Evolutionary conservation across 805 yeast species (phyloP), one percentile per base, ranked within the genome.

Genomic region (Saccharomycopsis malanga): DNA sequence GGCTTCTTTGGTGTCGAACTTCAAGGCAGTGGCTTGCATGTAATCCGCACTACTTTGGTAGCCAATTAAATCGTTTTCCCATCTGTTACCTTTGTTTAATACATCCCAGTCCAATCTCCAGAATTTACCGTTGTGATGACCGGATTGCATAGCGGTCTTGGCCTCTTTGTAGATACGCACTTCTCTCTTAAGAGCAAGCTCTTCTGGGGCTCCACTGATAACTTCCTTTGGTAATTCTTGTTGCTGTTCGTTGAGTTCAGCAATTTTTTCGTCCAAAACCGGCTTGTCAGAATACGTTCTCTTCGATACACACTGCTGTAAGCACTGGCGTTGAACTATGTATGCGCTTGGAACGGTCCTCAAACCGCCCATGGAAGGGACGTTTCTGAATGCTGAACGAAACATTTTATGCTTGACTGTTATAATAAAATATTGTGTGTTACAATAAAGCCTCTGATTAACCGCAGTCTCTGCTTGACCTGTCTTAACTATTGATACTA

Each of bases 31-130:
- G 15, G 56, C 57, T 50, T 46, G 83, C 83, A 87, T 81, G 66
- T 79, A 81, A 63, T 86, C 95, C 32, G 84, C 77, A 39, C 83
- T 71, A 39, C 85, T 76, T 58, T 84, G 89, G 70, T 84, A 86
- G 22, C 95, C 95, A 65, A 86, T 86, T 61, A 86, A 70, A 62
- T 84, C 91, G 65, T 86, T 86, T 61, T 86, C 95, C 95, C 95
- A 86, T 61, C 93, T 71, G 69, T 86, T 79, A 20, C 83, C 86
- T 58, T 81, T 77, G 39, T 79, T 79, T 48, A 81, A 67, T 36
- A 85, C 75, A 60, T 87, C 95, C 91, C 93, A 86, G 65, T 86
- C 94, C 48, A 86, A 60, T 58, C 77, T 79, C 95, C 95, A 86
- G 55, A 59, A 62, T 46, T 66, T 62, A 17, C 75, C 71, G 58